phyloP scores from a whole-genome alignment of 2,329 filamentous ascomycete genomes.

The Plenodomus biglobosus region DNA sequence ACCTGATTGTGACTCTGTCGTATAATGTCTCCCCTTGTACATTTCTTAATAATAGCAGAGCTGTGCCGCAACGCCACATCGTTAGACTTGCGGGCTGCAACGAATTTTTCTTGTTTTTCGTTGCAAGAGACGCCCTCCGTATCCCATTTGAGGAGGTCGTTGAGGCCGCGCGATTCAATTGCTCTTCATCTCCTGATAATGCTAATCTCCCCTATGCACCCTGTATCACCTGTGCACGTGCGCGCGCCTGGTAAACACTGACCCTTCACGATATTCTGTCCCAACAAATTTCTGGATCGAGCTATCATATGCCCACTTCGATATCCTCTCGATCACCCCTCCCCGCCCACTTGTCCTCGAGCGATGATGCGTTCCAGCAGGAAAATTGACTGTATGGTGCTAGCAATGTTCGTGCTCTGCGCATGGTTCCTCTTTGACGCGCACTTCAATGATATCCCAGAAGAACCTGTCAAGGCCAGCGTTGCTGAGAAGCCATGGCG shows the following conservation, averaged over 20 bases:
- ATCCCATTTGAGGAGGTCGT: not conserved
- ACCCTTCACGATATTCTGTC: slow-evolving; percentile 2
- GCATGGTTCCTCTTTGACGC: slow-evolving; percentile 16
- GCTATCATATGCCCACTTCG: not conserved
- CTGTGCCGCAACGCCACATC: slow-evolving; percentile 14
- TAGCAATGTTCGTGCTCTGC: slow-evolving; percentile 17
- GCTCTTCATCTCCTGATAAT: not conserved
- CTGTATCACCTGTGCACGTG: slow-evolving; percentile 6
- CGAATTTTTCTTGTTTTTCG: no score
- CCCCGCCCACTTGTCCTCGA: slow-evolving; percentile 5
- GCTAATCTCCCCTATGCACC: not conserved
- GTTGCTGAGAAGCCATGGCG: slow-evolving; percentile 10
- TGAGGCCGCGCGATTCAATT: no score
- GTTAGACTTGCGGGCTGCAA: no score
- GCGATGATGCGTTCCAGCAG: slow-evolving; percentile 13
- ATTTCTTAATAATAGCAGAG: slow-evolving; percentile 3
- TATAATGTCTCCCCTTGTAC: no score
- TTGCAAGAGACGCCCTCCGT: not conserved
- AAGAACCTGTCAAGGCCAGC: slow-evolving; percentile 2
- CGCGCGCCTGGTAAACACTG: slow-evolving; percentile 2
- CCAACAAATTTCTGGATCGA: not conserved
- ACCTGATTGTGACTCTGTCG: not conserved
- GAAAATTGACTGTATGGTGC: slow-evolving; percentile 11
- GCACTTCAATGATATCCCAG: slow-evolving; percentile 9
- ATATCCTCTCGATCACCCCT: not conserved